Evolutionary conservation across 106 monocot species (phyloP).

Genomic region (Iris macrosiphon): DNA sequence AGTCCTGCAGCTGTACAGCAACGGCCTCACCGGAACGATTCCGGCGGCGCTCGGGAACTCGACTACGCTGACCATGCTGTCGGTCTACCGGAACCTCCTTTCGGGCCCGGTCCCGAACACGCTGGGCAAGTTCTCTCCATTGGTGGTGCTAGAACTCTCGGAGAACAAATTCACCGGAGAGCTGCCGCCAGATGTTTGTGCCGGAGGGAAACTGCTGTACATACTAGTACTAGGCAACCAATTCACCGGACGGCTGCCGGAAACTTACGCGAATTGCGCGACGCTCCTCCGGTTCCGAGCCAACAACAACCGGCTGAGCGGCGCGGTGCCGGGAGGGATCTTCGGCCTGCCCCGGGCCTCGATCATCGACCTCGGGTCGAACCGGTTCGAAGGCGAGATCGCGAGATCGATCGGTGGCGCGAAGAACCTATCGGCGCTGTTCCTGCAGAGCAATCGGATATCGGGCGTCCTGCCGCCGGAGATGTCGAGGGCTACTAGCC

Average conservation of each 20-base stretch:
- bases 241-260: conserved; percentile 57
- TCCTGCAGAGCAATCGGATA: conserved; percentile 57
- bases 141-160: conserved; percentile 68
- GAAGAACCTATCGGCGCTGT: conserved; percentile 71
- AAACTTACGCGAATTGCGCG: conserved; percentile 43
- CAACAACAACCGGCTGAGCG: conserved; percentile 53
- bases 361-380: conserved; percentile 73
- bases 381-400: conserved; percentile 59
- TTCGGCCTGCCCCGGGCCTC: conserved; percentile 64
- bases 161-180: conserved; percentile 74
- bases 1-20: conserved; percentile 74
- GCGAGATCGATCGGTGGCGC: conserved; percentile 52
- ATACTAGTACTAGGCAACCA: conserved; percentile 63
- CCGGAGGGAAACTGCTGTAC: conserved; percentile 49
- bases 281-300: conserved; percentile 77
- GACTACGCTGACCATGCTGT: conserved; percentile 54
- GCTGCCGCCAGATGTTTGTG: conserved; percentile 54
- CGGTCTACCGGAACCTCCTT: conserved; percentile 67
- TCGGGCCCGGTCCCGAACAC: conserved; percentile 53
- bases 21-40: conserved; percentile 67
- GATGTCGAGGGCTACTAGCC: conserved; percentile 40
- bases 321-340: conserved; percentile 43
- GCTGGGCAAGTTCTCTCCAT: conserved; percentile 52
- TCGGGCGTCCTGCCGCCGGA: conserved; percentile 53
- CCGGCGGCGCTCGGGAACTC: conserved; percentile 69